Evolutionary conservation across 257 asterid species (phyloP).

Genomic region (Nicotiana tabacum): DNA sequence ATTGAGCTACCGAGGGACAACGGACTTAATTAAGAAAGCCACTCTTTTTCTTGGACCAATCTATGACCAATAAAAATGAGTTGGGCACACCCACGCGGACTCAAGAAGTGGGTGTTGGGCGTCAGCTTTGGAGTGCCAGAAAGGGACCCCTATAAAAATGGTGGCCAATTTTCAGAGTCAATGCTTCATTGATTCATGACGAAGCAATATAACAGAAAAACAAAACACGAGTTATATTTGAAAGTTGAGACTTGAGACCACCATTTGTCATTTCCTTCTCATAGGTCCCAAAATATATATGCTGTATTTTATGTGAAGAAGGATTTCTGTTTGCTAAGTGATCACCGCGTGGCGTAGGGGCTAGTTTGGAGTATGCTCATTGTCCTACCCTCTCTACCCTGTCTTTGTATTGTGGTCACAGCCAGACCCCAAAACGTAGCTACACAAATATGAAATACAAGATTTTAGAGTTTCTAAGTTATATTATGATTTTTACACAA

Average conservation of each 20-base stretch:
- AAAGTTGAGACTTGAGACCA: neutral
- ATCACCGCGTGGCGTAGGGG: neutral
- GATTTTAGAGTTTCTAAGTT: neutral
- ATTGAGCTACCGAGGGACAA: no score
- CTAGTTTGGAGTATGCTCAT: neutral
- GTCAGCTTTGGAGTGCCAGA: neutral
- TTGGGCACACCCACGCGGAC: neutral
- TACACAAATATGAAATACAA: neutral
- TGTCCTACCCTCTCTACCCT: no score
- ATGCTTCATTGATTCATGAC: constrained; percentile 3
- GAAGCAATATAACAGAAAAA: neutral
- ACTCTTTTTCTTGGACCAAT: no score
- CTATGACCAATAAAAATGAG: no score
- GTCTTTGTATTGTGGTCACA: neutral
- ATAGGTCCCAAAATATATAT: neutral
- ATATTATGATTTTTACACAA: no score
- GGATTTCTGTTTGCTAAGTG: neutral
- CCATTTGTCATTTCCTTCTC: neutral
- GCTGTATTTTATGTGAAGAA: neutral
- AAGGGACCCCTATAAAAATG: neutral
- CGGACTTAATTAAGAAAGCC: no score
- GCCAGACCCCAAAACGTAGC: neutral
- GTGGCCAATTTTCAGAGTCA: neutral
- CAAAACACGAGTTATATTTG: neutral
- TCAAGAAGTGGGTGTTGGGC: neutral